Percentiles rank a stretch among this genome's conserved stretches.
Conservation (phyloP, 2,329 filamentous ascomycete genomes). For the Ascochyta fabae region DNA sequence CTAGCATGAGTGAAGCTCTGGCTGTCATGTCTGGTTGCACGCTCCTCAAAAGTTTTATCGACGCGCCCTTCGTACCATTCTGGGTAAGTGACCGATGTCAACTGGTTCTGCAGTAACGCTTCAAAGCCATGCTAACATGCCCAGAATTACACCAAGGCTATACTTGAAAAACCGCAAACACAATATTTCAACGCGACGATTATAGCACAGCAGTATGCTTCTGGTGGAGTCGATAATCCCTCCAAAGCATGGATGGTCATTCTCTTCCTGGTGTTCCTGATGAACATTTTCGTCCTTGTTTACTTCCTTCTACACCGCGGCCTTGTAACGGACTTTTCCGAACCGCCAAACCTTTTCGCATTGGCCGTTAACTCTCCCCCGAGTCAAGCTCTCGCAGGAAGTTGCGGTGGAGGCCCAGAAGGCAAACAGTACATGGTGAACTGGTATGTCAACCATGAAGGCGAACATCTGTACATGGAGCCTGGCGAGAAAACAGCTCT, state of each 20-base stretch:
- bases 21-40: conserved; percentile 74
- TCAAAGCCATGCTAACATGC: background rate
- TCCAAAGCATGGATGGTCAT: conserved; percentile 72
- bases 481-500: conserved; percentile 46
- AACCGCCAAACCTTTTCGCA: conserved; percentile 77
- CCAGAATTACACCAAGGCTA: conserved; percentile 45
- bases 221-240: conserved; percentile 66
- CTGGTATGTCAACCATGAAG: conserved; percentile 56
- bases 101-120: background rate
- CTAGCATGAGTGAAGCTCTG: conserved; percentile 75
- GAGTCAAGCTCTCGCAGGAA: conserved; percentile 58
- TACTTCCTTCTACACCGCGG: conserved; percentile 67
- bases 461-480: conserved; percentile 62
- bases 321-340: conserved; percentile 78
- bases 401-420: conserved; percentile 63
- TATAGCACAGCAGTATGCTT: conserved; percentile 72
- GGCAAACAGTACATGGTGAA: conserved; percentile 56
- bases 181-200: conserved; percentile 70
- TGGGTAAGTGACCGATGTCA: conserved; percentile 38
- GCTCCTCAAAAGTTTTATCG: conserved; percentile 64
- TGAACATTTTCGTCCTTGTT: conserved; percentile 69
- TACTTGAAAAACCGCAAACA: conserved; percentile 55
- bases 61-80: conserved; percentile 65
- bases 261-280: conserved; percentile 68
- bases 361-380: conserved; percentile 71